Evolutionary conservation across 2,329 filamentous ascomycete species (phyloP).

Genomic region (Immersiporthe knoxdaviesiana): DNA sequence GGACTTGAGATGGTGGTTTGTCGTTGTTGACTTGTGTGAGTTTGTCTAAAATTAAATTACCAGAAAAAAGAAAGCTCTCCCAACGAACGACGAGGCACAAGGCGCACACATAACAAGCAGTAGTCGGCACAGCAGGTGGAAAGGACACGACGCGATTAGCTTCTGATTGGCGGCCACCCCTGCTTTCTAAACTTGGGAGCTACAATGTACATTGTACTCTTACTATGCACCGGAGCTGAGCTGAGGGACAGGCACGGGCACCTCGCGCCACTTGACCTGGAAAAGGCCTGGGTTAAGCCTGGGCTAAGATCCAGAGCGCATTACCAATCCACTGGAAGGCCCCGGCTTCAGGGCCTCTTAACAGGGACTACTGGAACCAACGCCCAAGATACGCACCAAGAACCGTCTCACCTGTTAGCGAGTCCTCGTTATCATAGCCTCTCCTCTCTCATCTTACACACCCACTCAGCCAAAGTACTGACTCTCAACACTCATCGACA

Average conservation of each 20-base stretch:
- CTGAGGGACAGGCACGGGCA: neutral
- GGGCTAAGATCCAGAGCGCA: neutral
- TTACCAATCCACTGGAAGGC: conserved; percentile 13
- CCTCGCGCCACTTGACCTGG: too few species aligned
- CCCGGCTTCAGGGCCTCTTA: neutral
- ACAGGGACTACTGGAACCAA: neutral
- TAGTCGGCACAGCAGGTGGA: conserved; percentile 23
- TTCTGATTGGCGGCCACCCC: conserved; percentile 41
- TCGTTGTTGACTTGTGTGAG: conserved; percentile 1
- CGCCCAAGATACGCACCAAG: neutral
- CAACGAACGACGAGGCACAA: neutral
- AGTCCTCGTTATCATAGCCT: neutral
- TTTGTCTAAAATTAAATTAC: neutral
- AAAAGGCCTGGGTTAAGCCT: neutral
- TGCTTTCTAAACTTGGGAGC: conserved; percentile 25
- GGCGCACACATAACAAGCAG: neutral
- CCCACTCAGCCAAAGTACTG: neutral
- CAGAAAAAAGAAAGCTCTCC: conserved; percentile 9
- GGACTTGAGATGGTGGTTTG: neutral
- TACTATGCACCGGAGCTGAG: conserved; percentile 7
- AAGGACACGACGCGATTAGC: conserved; percentile 51
- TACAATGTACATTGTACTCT: too few species aligned
- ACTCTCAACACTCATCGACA: conserved; percentile 14
- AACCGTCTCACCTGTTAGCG: neutral
- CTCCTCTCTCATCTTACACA: conserved; percentile 8